These are phyloP conservation scores for Baorangia bicolor DNA, from an alignment of 768 basidiomycete genomes.

Conservation along the genomic window DNA sequence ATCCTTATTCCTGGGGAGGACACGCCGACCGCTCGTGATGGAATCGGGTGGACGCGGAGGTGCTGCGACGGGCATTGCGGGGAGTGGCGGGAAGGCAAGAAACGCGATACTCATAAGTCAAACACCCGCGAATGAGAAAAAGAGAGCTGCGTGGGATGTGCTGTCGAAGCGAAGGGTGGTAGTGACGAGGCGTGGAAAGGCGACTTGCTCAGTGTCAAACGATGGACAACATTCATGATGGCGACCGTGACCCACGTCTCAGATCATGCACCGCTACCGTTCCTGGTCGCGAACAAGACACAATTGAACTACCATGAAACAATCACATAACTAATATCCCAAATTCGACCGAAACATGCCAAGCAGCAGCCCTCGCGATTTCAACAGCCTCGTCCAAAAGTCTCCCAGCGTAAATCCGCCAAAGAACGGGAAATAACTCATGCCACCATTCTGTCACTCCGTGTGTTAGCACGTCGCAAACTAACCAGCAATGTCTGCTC, in stretches of 20 bases:
- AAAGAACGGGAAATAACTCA: slow-evolving; percentile 38
- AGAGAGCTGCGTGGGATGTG: slow-evolving; percentile 7
- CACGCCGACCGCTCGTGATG: slow-evolving; percentile 32
- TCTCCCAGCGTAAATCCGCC: slow-evolving; percentile 47
- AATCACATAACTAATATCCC: slow-evolving; percentile 21
- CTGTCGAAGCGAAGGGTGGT: slow-evolving; percentile 1
- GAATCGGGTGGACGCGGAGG: slow-evolving; percentile 19
- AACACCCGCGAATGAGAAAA: no score
- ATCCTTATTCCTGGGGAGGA: slow-evolving; percentile 44
- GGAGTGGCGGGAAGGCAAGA: slow-evolving; percentile 17
- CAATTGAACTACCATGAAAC: slow-evolving; percentile 17
- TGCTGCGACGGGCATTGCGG: slow-evolving; percentile 23
- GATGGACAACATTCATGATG: background rate
- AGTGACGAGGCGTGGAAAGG: slow-evolving; percentile 13
- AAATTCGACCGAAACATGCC: slow-evolving; percentile 27
- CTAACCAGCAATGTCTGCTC: slow-evolving; percentile 6
- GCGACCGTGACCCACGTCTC: background rate
- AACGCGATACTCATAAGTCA: slow-evolving; percentile 7
- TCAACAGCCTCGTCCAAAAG: slow-evolving; percentile 41
- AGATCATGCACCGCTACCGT: slow-evolving; percentile 1
- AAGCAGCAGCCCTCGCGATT: slow-evolving; percentile 36
- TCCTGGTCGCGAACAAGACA: slow-evolving; percentile 6
- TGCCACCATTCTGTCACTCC: slow-evolving; percentile 38
- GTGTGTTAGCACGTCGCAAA: slow-evolving; percentile 1
- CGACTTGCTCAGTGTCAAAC: background rate